Percentiles rank a stretch among this genome's conserved stretches.
These are phyloP conservation scores for Ajuga chamaepitys DNA, from an alignment of 257 asterid species.

Conservation along the genomic window DNA sequence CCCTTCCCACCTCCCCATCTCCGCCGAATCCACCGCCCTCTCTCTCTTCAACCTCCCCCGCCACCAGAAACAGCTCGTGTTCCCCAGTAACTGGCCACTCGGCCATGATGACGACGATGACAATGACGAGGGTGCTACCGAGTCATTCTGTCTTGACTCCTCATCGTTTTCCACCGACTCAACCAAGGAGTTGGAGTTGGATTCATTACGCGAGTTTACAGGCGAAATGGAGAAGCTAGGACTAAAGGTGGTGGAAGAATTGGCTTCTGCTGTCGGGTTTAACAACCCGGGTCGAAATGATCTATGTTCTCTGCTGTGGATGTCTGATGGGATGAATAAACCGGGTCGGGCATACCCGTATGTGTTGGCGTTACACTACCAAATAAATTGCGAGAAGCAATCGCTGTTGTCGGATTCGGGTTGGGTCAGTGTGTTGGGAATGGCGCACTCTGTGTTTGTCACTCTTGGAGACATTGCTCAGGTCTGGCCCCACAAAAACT, in stretches of 20 bases:
- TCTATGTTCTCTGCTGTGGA: constrained; percentile 49
- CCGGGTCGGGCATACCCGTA: constrained; percentile 68
- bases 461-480: constrained; percentile 79
- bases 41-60: constrained; percentile 24
- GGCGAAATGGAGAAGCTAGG: constrained; percentile 55
- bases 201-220: constrained; percentile 34
- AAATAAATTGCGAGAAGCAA: constrained; percentile 24
- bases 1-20: constrained; percentile 33
- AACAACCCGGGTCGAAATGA: constrained; percentile 35
- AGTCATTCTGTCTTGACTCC: constrained; percentile 50
- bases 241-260: constrained; percentile 33
- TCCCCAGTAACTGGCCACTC: constrained; percentile 63
- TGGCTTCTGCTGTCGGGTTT: constrained; percentile 47
- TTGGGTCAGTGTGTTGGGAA: constrained; percentile 44
- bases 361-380: constrained; percentile 51
- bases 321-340: constrained; percentile 30
- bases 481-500: constrained; percentile 22
- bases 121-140: constrained; percentile 19
- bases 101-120: constrained; percentile 40
- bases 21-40: constrained; percentile 38
- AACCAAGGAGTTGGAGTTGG: constrained; percentile 21
- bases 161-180: constrained; percentile 26
- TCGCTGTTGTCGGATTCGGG: constrained; percentile 59
- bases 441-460: constrained; percentile 44
- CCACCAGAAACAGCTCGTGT: constrained; percentile 24